A percentile compares a stretch with the other conserved stretches of the same genome.
Conservation (phyloP, 345 rosid species). For the Salix viminalis region DNA sequence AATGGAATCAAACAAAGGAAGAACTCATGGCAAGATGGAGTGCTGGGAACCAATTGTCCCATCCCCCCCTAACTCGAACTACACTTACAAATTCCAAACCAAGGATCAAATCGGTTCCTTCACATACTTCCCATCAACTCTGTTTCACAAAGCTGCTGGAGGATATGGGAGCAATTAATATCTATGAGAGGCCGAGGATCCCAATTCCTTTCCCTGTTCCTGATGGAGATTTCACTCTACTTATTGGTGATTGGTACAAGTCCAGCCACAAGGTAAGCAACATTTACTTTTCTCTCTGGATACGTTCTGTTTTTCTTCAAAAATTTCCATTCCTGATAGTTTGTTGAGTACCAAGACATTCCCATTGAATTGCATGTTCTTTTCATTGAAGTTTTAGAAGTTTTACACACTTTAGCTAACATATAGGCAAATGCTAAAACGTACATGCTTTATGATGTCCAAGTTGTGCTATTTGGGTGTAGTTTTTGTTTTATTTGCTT, state of each 20-base stretch:
- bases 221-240: conserved; percentile 60
- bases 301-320: too few relatives aligned
- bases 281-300: neutral
- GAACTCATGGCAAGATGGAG: conserved; percentile 52
- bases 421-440: too few relatives aligned
- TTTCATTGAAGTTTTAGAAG: too few relatives aligned
- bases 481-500: too few relatives aligned
- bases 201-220: conserved; percentile 52
- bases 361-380: too few relatives aligned
- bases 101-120: conserved; percentile 44
- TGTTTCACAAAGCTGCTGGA: conserved; percentile 42
- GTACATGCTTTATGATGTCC: neutral
- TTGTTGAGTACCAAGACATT: too few relatives aligned
- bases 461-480: neutral
- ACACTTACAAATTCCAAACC: conserved; percentile 36
- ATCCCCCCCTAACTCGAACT: conserved; percentile 38
- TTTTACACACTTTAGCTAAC: too few relatives aligned
- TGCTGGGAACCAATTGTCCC: conserved; percentile 44
- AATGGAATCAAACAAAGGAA: conserved; percentile 47
- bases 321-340: too few relatives aligned
- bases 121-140: conserved; percentile 48
- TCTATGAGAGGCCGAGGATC: conserved; percentile 49
- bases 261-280: conserved; percentile 30
- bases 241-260: conserved; percentile 62
- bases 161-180: conserved; percentile 54